phyloP scores from a whole-genome alignment of 495 filamentous ascomycete species.

The Aspergillus homomorphus region DNA sequence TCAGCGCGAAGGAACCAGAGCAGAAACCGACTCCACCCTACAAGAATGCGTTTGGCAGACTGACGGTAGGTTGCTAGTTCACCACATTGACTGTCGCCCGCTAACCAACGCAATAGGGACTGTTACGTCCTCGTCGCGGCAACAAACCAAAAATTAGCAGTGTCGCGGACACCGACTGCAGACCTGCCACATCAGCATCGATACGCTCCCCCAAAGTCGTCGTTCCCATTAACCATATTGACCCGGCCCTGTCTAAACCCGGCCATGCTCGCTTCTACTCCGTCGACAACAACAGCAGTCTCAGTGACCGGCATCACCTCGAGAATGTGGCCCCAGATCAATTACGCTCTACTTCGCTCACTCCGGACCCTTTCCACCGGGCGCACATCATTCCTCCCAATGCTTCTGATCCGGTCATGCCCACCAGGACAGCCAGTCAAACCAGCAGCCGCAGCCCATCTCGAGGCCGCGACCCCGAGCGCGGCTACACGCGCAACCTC shows the following conservation, averaged over 20 bases:
- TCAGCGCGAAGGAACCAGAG: background rate
- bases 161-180: too few relatives aligned
- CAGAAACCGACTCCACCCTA: background rate
- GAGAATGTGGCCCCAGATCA: background rate
- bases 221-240: too few relatives aligned
- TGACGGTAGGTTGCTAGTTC: background rate
- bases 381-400: conserved; percentile 8
- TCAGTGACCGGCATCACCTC: background rate
- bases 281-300: background rate
- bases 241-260: background rate
- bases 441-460: conserved; percentile 9
- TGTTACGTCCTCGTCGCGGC: too few relatives aligned
- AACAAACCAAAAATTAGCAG: too few relatives aligned
- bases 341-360: background rate
- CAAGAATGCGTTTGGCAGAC: background rate
- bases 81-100: background rate
- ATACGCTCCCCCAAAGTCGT: too few relatives aligned
- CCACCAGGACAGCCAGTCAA: background rate
- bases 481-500: conserved; percentile 24
- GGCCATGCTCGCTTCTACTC: background rate
- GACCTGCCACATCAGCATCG: too few relatives aligned
- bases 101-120: too few relatives aligned
- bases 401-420: conserved; percentile 6
- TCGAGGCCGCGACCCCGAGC: conserved; percentile 19
- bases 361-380: conserved; percentile 1